Conservation (phyloP, 352 stramenopile species). For the Phytopythium delawarense region DNA sequence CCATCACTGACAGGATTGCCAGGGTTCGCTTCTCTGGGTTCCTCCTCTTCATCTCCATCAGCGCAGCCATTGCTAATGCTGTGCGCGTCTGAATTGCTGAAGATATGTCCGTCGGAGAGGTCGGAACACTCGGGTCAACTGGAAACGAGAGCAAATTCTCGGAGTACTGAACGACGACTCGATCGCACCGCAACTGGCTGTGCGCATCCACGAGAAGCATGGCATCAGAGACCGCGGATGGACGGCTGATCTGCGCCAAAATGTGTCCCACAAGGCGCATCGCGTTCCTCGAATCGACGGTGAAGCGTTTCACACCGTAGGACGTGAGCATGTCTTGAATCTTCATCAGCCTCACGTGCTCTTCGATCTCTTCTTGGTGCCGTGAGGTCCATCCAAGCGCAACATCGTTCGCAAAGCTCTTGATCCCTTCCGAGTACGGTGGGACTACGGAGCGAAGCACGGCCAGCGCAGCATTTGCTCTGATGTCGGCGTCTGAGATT, state of each 20-base stretch:
- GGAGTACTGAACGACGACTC: conserved; percentile 49
- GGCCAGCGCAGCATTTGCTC: conserved; percentile 25
- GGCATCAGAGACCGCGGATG: conserved; percentile 48
- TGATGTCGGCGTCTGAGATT: conserved; percentile 24
- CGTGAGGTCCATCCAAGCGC: conserved; percentile 34
- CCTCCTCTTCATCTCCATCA: conserved; percentile 40
- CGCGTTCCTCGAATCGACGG: conserved; percentile 43
- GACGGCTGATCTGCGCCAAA: conserved; percentile 38
- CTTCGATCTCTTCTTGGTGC: conserved; percentile 46
- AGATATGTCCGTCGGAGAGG: background rate
- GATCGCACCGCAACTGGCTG: conserved; percentile 42
- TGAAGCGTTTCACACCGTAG: conserved; percentile 54
- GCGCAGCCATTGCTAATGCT: conserved; percentile 21
- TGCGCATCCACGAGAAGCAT: conserved; percentile 63
- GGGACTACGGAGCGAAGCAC: conserved; percentile 39
- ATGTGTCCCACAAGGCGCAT: conserved; percentile 55
- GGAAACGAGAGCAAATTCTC: conserved; percentile 52
- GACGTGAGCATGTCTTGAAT: conserved; percentile 71
- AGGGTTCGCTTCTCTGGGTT: conserved; percentile 18
- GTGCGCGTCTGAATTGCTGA: conserved; percentile 12
- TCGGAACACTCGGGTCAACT: background rate
- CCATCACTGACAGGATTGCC: conserved; percentile 35
- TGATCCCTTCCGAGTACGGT: conserved; percentile 52
- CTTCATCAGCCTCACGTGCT: conserved; percentile 65
- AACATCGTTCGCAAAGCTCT: conserved; percentile 33